Percentiles rank a stretch among this genome's conserved stretches.
Evolutionary conservation across 2,329 filamentous ascomycete species (phyloP).

Genomic region (Ophiostoma sp.): DNA sequence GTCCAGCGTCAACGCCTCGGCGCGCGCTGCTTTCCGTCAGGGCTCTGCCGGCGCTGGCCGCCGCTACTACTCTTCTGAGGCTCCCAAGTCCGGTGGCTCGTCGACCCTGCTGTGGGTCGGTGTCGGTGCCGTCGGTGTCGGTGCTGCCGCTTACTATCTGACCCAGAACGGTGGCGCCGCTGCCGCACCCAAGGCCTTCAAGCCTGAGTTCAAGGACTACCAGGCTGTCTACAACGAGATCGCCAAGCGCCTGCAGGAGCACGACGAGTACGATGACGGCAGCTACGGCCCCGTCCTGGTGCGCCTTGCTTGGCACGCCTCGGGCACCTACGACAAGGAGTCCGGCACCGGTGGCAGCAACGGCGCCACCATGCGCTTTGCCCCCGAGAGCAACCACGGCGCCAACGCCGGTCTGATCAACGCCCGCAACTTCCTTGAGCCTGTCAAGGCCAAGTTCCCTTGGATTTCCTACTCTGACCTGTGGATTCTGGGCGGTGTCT

Average conservation of each 20-base stretch:
- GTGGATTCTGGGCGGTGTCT: constrained; percentile 87
- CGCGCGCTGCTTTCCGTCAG: constrained; percentile 70
- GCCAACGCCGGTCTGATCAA: constrained; percentile 87
- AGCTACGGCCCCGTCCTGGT: constrained; percentile 91
- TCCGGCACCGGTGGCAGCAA: constrained; percentile 92
- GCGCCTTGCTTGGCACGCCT: constrained; percentile 90
- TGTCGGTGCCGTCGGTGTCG: constrained; percentile 60
- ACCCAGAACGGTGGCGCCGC: constrained; percentile 52
- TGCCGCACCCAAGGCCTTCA: constrained; percentile 60
- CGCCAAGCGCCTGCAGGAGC: constrained; percentile 75
- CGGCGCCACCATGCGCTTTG: constrained; percentile 95
- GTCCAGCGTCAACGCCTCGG: constrained; percentile 58
- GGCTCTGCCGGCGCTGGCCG: constrained; percentile 54
- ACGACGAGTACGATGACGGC: constrained; percentile 95
- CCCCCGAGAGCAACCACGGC: constrained; percentile 83
- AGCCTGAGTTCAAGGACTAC: constrained; percentile 81
- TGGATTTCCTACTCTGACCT: constrained; percentile 98
- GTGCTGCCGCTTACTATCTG: constrained; percentile 67
- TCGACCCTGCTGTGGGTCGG: constrained; percentile 58
- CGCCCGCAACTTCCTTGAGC: constrained; percentile 90
- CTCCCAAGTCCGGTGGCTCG: constrained; percentile 48
- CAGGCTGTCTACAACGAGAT: constrained; percentile 93
- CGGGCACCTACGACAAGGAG: constrained; percentile 85
- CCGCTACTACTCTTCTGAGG: constrained; percentile 76
- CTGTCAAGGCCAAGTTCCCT: constrained; percentile 84